phyloP scores from a whole-genome alignment of 1,284 basidiomycete genomes.

The Marasmius oreades region DNA sequence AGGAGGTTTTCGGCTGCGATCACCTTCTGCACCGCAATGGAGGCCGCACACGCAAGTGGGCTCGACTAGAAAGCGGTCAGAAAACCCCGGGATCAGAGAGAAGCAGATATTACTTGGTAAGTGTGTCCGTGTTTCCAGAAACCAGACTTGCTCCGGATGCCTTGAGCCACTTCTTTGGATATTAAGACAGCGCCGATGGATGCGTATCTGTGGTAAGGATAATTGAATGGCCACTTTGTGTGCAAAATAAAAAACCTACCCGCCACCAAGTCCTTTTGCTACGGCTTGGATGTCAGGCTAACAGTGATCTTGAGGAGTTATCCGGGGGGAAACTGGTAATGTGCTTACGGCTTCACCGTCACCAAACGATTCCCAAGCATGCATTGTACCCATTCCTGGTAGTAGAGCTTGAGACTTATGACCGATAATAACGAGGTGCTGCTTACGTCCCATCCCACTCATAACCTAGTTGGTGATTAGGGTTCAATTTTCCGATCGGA shows the following conservation, averaged over 20 bases:
- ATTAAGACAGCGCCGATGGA: slow-evolving; percentile 81
- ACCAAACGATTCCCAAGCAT: slow-evolving; percentile 82
- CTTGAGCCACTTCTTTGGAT: slow-evolving; percentile 66
- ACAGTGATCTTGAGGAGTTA: slow-evolving; percentile 1
- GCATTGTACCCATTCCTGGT: slow-evolving; percentile 77
- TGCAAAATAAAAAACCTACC: slow-evolving; percentile 38
- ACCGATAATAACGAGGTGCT: background rate
- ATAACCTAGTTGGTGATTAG: slow-evolving; percentile 43
- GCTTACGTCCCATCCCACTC: slow-evolving; percentile 83
- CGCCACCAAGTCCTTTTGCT: slow-evolving; percentile 85
- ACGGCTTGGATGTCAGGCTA: slow-evolving; percentile 80
- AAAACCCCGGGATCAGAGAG: background rate
- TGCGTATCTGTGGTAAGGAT: slow-evolving; percentile 53
- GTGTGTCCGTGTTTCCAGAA: slow-evolving; percentile 85
- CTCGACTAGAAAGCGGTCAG: slow-evolving; percentile 40
- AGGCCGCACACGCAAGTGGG: slow-evolving; percentile 72
- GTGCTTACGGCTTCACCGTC: slow-evolving; percentile 54
- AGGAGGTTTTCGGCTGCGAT: slow-evolving; percentile 68
- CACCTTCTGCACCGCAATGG: slow-evolving; percentile 76
- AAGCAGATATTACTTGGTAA: slow-evolving; percentile 55
- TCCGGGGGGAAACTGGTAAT: background rate
- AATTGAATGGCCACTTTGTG: background rate
- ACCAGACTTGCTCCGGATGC: slow-evolving; percentile 62
- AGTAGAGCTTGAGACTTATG: slow-evolving; percentile 6
- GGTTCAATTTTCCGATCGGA: background rate